Evolutionary conservation across 2,329 filamentous ascomycete species (phyloP).

Genomic region (Ascochyta fabae): DNA sequence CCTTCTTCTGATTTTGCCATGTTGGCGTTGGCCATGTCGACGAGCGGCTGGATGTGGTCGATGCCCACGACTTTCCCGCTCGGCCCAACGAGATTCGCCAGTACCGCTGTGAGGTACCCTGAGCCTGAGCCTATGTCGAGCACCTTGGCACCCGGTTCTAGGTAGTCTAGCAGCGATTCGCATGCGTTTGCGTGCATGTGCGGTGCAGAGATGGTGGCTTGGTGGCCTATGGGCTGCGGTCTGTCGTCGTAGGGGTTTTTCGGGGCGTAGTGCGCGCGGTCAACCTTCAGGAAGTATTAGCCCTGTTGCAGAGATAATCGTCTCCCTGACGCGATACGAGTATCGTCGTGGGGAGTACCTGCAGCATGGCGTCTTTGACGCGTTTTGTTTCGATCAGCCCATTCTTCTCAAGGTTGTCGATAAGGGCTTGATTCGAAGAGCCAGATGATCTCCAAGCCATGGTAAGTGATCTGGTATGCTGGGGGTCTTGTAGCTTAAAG

Average conservation of each 20-base stretch:
- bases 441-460: conserved; percentile 96
- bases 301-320: not conserved
- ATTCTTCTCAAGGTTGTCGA: conserved; percentile 77
- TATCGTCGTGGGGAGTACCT: conserved; percentile 54
- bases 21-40: conserved; percentile 51
- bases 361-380: conserved; percentile 81
- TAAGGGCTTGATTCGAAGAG: conserved; percentile 72
- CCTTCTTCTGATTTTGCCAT: conserved; percentile 54
- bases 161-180: conserved; percentile 66
- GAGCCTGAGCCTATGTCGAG: conserved; percentile 58
- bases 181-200: conserved; percentile 74
- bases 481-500: conserved; percentile 11
- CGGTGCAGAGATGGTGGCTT: conserved; percentile 74
- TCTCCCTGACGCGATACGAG: conserved; percentile 7
- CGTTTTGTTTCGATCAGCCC: conserved; percentile 73
- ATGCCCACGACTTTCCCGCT: conserved; percentile 55
- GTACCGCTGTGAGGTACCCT: conserved; percentile 83
- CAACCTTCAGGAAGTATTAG: conserved; percentile 65
- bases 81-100: conserved; percentile 75
- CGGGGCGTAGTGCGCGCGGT: conserved; percentile 84
- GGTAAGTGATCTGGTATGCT: conserved; percentile 31
- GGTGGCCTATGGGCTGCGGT: conserved; percentile 71
- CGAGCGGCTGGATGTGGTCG: conserved; percentile 57
- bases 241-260: conserved; percentile 73
- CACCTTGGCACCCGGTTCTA: conserved; percentile 59